phyloP scores from a whole-genome alignment of 345 rosid genomes.

The Syzygium grande region DNA sequence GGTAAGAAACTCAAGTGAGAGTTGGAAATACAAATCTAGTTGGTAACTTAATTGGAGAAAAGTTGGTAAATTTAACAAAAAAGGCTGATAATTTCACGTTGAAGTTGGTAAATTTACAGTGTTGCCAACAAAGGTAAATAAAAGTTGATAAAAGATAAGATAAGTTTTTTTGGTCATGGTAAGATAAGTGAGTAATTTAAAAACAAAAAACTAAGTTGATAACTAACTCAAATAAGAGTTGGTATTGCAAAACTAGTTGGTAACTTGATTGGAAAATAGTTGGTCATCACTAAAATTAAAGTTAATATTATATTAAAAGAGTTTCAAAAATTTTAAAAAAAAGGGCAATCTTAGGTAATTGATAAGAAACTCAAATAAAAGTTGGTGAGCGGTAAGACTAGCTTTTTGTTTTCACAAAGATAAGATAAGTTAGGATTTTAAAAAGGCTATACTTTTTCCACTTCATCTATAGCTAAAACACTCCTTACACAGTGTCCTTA shows the following conservation, averaged over 20 bases:
- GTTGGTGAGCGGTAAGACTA: not conserved
- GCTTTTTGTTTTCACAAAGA: not conserved
- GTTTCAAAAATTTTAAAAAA: not conserved
- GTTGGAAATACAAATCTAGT: not conserved
- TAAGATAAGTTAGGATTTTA: not conserved
- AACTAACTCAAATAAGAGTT: not conserved
- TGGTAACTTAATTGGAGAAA: not conserved
- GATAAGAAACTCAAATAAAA: not conserved
- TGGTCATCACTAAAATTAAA: not conserved
- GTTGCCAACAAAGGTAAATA: not conserved
- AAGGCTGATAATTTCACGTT: not conserved
- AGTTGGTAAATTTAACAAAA: not conserved
- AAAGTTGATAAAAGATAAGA: not conserved
- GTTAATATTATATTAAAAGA: not conserved
- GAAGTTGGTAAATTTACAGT: not conserved
- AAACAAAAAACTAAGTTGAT: not conserved
- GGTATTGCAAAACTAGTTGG: not conserved
- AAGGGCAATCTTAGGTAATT: no score
- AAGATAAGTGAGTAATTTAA: not conserved
- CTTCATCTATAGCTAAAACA: no score
- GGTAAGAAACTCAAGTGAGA: not conserved
- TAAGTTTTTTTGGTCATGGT: not conserved
- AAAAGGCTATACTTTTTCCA: no score
- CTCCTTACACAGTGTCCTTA: no score
- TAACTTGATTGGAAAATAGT: not conserved